These are phyloP conservation scores for Colletotrichum viniferum DNA, from an alignment of 2,329 filamentous ascomycete genomes.

Conservation along the genomic window DNA sequence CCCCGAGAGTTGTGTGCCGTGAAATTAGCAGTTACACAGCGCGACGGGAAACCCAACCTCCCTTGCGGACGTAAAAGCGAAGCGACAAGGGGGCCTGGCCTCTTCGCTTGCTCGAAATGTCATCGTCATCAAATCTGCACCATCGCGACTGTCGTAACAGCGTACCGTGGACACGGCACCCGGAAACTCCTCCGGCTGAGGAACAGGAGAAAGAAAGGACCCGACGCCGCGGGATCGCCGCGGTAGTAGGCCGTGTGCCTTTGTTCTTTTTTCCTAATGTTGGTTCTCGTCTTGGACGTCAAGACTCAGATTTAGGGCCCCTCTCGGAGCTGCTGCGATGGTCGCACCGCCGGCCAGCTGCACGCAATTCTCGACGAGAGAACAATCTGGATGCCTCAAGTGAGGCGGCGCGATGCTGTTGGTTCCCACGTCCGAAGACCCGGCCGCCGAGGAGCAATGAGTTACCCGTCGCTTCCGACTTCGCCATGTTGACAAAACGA, in stretches of 20 bases:
- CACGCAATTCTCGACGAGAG: background rate
- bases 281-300: conserved; percentile 4
- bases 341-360: background rate
- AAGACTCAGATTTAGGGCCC: background rate
- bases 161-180: background rate
- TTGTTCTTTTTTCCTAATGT: background rate
- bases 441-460: background rate
- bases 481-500: background rate
- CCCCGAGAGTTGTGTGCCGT: background rate
- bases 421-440: background rate
- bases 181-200: background rate
- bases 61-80: conserved; percentile 2
- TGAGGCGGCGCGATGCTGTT: background rate
- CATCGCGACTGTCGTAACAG: background rate
- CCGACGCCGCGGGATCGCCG: background rate
- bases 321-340: background rate
- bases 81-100: background rate
- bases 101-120: conserved; percentile 1
- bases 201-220: background rate
- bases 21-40: background rate
- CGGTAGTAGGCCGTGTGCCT: background rate
- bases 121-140: conserved; percentile 12
- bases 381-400: background rate
- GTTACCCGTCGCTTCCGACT: background rate
- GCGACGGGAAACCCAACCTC: background rate